These are phyloP conservation scores for Geranomyces michiganensis DNA, from an alignment of 192 early-diverging fungal genomes.

Conservation along the genomic window DNA sequence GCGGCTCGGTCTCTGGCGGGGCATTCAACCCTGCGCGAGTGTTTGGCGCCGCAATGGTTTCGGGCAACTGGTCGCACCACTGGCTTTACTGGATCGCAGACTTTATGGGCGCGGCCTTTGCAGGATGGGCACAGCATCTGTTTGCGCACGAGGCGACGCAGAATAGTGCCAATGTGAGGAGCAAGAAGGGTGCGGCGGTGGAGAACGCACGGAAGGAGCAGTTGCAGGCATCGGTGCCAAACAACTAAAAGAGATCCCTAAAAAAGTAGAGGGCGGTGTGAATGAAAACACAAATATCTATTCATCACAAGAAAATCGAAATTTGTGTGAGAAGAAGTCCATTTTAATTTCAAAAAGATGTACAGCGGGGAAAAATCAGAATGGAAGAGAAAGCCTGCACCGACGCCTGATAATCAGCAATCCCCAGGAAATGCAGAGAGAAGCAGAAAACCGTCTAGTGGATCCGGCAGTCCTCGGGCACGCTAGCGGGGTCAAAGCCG, in stretches of 20 bases:
- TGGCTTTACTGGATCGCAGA: slow-evolving; percentile 67
- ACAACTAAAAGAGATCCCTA: no score
- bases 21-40: slow-evolving; percentile 66
- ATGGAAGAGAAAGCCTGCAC: no score
- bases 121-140: slow-evolving; percentile 53
- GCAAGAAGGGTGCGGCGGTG: slow-evolving; percentile 34
- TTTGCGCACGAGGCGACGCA: slow-evolving; percentile 61
- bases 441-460: slow-evolving; percentile 13
- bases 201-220: no score
- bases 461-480: slow-evolving; percentile 45
- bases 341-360: no score
- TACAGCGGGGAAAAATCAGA: no score
- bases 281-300: no score
- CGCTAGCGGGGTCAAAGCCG: slow-evolving; percentile 69
- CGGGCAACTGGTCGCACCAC: slow-evolving; percentile 58
- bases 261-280: no score
- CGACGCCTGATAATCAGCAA: no score
- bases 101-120: slow-evolving; percentile 57
- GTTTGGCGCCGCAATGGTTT: slow-evolving; percentile 59
- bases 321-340: no score
- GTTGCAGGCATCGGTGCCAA: background rate
- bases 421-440: no score
- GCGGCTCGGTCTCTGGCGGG: slow-evolving; percentile 59
- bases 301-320: no score
- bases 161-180: slow-evolving; percentile 31